These are phyloP conservation scores for Trypanosoma rangeli DNA, from an alignment of 208 protist genomes.

Conservation along the genomic window DNA sequence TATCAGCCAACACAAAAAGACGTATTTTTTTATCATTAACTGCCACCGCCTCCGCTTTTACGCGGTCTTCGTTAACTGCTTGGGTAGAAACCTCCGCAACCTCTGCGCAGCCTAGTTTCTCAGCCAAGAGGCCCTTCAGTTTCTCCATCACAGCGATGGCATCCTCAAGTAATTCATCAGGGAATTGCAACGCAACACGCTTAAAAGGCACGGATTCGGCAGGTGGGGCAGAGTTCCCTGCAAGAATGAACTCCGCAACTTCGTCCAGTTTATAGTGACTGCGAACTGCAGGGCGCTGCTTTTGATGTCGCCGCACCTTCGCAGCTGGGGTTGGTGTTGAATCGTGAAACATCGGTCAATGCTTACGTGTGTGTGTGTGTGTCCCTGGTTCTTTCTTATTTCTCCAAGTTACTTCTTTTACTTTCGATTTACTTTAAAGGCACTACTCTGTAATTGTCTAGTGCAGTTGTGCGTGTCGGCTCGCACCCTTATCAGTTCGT, in stretches of 20 bases:
- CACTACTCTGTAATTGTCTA: too few relatives aligned
- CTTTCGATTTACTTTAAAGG: too few relatives aligned
- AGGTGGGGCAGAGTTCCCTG: constrained; percentile 29
- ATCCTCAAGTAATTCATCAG: constrained; percentile 82
- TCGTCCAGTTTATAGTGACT: constrained; percentile 33
- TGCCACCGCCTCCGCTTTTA: constrained; percentile 1
- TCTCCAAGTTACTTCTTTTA: neutral
- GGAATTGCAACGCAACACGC: constrained; percentile 87
- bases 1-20: constrained; percentile 88
- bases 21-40: constrained; percentile 28
- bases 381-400: neutral
- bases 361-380: neutral
- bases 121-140: constrained; percentile 43
- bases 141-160: constrained; percentile 52
- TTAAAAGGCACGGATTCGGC: constrained; percentile 20
- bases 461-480: too few relatives aligned
- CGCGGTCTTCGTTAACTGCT: neutral
- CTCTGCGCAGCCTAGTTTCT: constrained; percentile 33
- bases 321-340: constrained; percentile 49
- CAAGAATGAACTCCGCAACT: constrained; percentile 32
- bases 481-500: too few relatives aligned
- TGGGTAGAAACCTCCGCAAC: constrained; percentile 10
- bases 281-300: constrained; percentile 6
- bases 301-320: constrained; percentile 39
- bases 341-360: constrained; percentile 71